phyloP scores from a whole-genome alignment of 2,329 filamentous ascomycete species.

The Diaporthe australafricana region DNA sequence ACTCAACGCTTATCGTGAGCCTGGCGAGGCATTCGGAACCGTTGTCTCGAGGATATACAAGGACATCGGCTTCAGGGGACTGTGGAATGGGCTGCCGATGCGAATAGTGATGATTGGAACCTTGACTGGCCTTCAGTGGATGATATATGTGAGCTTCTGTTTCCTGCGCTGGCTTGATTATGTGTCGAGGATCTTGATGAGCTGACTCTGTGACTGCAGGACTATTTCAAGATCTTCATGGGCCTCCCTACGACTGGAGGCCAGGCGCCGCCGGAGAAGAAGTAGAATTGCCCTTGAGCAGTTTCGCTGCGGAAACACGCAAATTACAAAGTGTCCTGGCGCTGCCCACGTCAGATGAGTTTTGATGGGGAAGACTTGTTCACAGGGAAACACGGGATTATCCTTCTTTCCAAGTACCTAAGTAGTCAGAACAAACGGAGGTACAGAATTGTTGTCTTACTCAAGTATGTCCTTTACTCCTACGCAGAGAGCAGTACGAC shows the following conservation, averaged over 20 bases:
- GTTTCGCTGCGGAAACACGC: background rate
- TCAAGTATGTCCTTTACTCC: background rate
- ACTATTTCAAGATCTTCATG: constrained; percentile 93
- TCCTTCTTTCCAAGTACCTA: background rate
- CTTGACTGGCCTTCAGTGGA: constrained; percentile 88
- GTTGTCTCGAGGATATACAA: constrained; percentile 85
- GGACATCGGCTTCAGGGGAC: constrained; percentile 86
- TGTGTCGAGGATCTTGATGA: background rate
- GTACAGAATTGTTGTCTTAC: background rate
- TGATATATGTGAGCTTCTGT: constrained; percentile 78
- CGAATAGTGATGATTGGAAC: constrained; percentile 90
- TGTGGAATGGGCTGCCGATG: constrained; percentile 92
- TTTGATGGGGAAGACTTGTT: background rate
- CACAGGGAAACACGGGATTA: background rate
- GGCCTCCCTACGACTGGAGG: constrained; percentile 87
- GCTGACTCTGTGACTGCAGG: constrained; percentile 56
- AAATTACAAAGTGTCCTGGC: background rate
- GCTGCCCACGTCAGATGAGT: background rate
- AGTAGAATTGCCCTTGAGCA: constrained; percentile 43
- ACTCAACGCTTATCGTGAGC: constrained; percentile 81
- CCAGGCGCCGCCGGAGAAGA: constrained; percentile 63
- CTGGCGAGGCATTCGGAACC: constrained; percentile 81
- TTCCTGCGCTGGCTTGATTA: background rate
- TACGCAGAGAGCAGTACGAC: too few species aligned
- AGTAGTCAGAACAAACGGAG: background rate